A percentile compares a stretch with the other conserved stretches of the same genome.
phyloP scores from a whole-genome alignment of 139 green algal species.

The Picochlorum costavermella region DNA sequence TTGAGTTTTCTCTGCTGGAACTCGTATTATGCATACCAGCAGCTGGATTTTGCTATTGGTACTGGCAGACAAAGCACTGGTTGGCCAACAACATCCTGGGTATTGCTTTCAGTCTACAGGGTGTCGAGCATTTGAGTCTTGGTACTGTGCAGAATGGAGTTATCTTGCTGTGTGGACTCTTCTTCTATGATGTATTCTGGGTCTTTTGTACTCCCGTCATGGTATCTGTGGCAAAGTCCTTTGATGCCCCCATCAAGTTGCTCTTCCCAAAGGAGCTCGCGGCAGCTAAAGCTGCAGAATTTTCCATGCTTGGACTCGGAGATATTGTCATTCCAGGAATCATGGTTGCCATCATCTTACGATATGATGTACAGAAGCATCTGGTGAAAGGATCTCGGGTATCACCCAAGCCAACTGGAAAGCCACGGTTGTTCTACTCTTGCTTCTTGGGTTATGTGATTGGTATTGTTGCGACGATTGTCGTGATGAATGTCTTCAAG shows the following conservation, averaged over 20 bases:
- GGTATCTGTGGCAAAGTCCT: slow-evolving; percentile 84
- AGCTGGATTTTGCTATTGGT: slow-evolving; percentile 68
- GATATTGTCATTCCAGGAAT: slow-evolving; percentile 91
- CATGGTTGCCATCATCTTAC: slow-evolving; percentile 91
- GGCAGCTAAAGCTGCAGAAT: slow-evolving; percentile 34
- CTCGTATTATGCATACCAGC: slow-evolving; percentile 32
- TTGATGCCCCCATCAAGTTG: slow-evolving; percentile 98
- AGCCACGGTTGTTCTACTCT: slow-evolving; percentile 32
- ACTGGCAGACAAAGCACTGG: slow-evolving; percentile 85
- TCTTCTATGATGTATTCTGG: slow-evolving; percentile 99
- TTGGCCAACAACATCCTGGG: slow-evolving; percentile 94
- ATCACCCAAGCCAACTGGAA: not conserved
- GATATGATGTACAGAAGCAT: slow-evolving; percentile 61
- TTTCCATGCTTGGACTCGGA: slow-evolving; percentile 94
- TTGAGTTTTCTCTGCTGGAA: slow-evolving; percentile 49
- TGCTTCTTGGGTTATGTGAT: slow-evolving; percentile 75
- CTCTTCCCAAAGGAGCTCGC: slow-evolving; percentile 47
- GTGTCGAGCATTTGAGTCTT: slow-evolving; percentile 92
- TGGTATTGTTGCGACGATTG: slow-evolving; percentile 80
- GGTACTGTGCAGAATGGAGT: slow-evolving; percentile 53
- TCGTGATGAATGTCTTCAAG: slow-evolving; percentile 97
- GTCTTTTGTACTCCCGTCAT: slow-evolving; percentile 93
- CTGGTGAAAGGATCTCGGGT: slow-evolving; percentile 1
- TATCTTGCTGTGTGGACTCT: slow-evolving; percentile 84
- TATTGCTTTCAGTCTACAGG: slow-evolving; percentile 83